A percentile compares a stretch with the other conserved stretches of the same genome.
phyloP scores from a whole-genome alignment of 2,329 filamentous ascomycete species.

The Alternaria hordeiaustralica region DNA sequence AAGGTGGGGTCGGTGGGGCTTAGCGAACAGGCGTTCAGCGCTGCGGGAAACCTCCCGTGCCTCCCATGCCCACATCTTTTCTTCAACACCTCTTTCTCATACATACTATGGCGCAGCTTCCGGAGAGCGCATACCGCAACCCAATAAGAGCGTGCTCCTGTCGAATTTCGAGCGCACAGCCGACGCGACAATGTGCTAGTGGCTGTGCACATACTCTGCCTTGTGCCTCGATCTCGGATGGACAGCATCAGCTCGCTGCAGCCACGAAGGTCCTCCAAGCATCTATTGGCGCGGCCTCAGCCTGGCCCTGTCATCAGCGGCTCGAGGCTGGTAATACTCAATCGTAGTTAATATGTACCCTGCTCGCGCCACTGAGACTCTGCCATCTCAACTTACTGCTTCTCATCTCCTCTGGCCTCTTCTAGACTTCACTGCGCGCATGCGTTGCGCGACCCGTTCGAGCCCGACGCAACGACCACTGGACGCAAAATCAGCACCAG shows the following conservation, averaged over 20 bases:
- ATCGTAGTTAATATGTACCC: background rate
- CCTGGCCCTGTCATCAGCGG: background rate
- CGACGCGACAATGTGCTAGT: background rate
- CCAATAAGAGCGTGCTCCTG: too few species aligned
- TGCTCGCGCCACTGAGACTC: background rate
- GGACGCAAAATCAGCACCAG: too few species aligned
- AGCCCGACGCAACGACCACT: too few species aligned
- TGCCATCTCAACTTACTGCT: background rate
- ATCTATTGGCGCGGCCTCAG: constrained; percentile 4
- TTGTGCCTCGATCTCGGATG: too few species aligned
- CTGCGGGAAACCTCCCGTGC: too few species aligned
- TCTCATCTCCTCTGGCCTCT: background rate
- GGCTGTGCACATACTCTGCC: constrained; percentile 1
- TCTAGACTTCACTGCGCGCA: background rate
- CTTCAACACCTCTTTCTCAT: too few species aligned
- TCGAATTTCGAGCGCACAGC: too few species aligned
- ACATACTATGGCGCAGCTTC: too few species aligned
- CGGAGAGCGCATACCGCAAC: too few species aligned
- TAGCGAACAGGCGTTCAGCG: constrained; percentile 4
- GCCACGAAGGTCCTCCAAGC: constrained; percentile 5
- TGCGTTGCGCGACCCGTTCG: too few species aligned
- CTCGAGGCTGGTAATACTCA: background rate
- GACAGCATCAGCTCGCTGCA: constrained; percentile 14
- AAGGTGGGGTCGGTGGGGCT: constrained; percentile 5
- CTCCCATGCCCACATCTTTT: too few species aligned